Evolutionary conservation across 2,329 filamentous ascomycete species (phyloP), one percentile per base, ranked within the genome.

Genomic region (Blumeriella jaapii): DNA sequence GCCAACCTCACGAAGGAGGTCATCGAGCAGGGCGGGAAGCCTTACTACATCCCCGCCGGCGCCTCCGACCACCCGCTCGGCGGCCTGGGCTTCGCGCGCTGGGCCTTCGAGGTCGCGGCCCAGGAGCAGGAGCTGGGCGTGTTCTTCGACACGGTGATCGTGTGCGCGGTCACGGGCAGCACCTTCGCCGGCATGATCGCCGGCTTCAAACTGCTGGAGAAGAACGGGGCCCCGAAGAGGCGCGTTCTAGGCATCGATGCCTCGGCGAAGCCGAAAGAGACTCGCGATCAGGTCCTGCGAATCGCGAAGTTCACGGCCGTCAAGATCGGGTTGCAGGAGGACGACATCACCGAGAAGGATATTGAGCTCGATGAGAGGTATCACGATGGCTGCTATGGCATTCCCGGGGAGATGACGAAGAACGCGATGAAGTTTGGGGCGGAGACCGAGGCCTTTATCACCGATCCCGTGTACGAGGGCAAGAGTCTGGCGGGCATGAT

Each of bases 401-500:
- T 82, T 38, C 75, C 78, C 0, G 74, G 80, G 45, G 59, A 71
- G 53, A 60, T 61, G 48, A 84, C 79, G 1, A 65, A 78, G 31
- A 74, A 74, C 19, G 78, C 78, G 0, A 83, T 84, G 53, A 69
- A 68, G 55, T 75, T 80, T 51, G 75, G 73, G 4, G 79, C 79
- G 0, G 56, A 62, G 39, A 81, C 72, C 1, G 80, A 84, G 60
- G 79, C 70, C 0, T 76, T 84, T 48, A 79, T 84, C 43, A 83
- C 78, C 0, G 79, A 84, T 51, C 79, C 78, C 0, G 79, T 84
- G 1, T 84, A 84, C 50, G 78, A 82, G 59, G 80, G 80, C 1
- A 84, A 84, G 68, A 80, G 73, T 47, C 59, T 84, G 55, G 77
- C 77, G 3, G 79, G 78, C 0, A 68, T 83, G 75, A 71, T 82